phyloP scores from a whole-genome alignment of 495 filamentous ascomycete species.

The Tuber borchii region DNA sequence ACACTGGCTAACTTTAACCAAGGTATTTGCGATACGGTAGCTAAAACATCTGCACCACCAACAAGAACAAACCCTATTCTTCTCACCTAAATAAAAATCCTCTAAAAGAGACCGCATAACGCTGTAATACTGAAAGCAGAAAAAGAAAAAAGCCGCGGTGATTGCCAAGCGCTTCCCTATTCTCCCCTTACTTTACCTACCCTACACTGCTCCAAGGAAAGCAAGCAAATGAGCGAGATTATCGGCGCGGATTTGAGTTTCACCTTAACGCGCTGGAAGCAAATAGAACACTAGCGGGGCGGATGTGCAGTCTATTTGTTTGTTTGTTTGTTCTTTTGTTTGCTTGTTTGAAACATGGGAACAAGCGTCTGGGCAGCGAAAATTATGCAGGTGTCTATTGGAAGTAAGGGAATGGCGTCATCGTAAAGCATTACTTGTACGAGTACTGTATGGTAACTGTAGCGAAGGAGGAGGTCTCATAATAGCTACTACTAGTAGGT shows the following conservation, averaged over 20 bases:
- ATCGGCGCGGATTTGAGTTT: neutral
- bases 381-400: neutral
- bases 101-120: neutral
- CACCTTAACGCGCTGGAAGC: neutral
- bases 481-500: neutral
- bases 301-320: neutral
- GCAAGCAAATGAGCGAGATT: neutral
- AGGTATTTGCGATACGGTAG: neutral
- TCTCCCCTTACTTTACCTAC: neutral
- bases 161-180: neutral
- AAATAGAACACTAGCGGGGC: neutral
- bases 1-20: neutral
- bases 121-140: neutral
- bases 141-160: neutral
- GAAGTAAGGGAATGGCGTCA: neutral
- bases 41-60: neutral
- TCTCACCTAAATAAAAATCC: neutral
- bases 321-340: neutral
- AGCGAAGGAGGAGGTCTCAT: neutral
- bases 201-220: neutral
- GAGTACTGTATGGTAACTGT: neutral
- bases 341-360: neutral
- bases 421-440: neutral
- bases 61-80: neutral
- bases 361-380: neutral